Base-by-base conservation (phyloP, 2,329 filamentous ascomycete species). In the Xylaria multiplex region DNA sequence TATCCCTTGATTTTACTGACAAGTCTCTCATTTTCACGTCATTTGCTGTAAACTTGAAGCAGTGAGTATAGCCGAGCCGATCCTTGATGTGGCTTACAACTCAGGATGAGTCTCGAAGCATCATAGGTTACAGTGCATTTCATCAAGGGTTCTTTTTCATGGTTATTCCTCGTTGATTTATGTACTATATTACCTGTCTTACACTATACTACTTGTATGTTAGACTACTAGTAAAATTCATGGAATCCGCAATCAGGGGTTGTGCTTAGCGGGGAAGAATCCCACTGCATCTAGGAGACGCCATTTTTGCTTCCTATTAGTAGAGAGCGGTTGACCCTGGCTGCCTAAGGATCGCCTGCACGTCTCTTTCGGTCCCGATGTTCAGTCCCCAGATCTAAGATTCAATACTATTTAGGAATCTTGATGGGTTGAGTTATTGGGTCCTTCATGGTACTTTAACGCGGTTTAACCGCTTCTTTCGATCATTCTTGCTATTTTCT, bases 341-440 rank as follows among this genome's bases (percentile, higher is more conserved):
- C 53, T n/a, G 37, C 48, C 30, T 62, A 22, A 64, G 65, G 62
- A 68, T 66, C 58, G 48, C 46, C 42, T 55, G 63, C 59, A 50
- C 55, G 57, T 32, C 48, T 48, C 40, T 54, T 54, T 70, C 68
- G 68, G 68, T 68, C 66, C 68, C 68, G 68, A 68, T 62, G 46
- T 37, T 48, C 45, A 45, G 56, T 62, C 32, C 27, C 27, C 54
- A 62, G 48, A 53, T 35, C 9, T 50, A 48, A 32, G 52, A 32
- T 27, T 62, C 2, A 30, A 55, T 19, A 32, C 54, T 11, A 35
- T 45, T 59, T 9, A 35, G 50, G 53, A 59, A 64, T 57, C 30
- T 57, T 59, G 43, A 45, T 52, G 59, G 37, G 58, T 59, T 52
- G 43, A 50, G 48, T 62, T 30, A 14, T 27, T 14, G 45, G 24